Conservation (phyloP, 371 early-diverging fungal species). For the Mucor plumbeus region DNA sequence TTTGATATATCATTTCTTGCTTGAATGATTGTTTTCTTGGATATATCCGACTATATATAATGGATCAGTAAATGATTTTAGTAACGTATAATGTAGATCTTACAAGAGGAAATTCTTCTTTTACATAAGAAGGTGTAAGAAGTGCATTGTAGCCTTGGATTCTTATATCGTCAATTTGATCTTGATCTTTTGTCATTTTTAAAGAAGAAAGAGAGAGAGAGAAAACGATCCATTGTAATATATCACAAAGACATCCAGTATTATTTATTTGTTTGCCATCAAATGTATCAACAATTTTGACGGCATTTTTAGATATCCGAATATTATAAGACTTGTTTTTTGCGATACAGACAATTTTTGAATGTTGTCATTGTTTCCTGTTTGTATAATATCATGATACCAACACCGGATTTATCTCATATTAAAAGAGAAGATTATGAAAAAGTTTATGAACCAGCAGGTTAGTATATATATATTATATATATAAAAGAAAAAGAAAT, state of each 20-base stretch:
- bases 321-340: neutral
- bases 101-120: slow-evolving; percentile 65
- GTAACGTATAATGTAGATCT: neutral
- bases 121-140: slow-evolving; percentile 42
- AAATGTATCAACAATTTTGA: neutral
- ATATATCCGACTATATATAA: slow-evolving; percentile 32
- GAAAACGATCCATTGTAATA: slow-evolving; percentile 4
- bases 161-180: slow-evolving; percentile 36
- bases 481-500: neutral
- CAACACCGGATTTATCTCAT: slow-evolving; percentile 81
- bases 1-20: slow-evolving; percentile 66
- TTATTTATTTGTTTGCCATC: slow-evolving; percentile 13
- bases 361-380: slow-evolving; percentile 7
- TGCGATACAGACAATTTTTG: neutral
- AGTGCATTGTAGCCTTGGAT: slow-evolving; percentile 50
- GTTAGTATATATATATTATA: slow-evolving; percentile 32
- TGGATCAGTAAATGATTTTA: neutral
- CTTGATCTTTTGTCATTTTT: slow-evolving; percentile 7
- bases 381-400: slow-evolving; percentile 56
- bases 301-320: neutral
- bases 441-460: slow-evolving; percentile 89
- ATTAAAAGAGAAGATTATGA: slow-evolving; percentile 68
- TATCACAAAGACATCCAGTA: neutral
- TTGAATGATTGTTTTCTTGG: slow-evolving; percentile 37
- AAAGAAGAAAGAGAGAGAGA: slow-evolving; percentile 21